phyloP scores from a whole-genome alignment of 1,284 basidiomycete species.

The Cutaneotrichosporon curvatum region DNA sequence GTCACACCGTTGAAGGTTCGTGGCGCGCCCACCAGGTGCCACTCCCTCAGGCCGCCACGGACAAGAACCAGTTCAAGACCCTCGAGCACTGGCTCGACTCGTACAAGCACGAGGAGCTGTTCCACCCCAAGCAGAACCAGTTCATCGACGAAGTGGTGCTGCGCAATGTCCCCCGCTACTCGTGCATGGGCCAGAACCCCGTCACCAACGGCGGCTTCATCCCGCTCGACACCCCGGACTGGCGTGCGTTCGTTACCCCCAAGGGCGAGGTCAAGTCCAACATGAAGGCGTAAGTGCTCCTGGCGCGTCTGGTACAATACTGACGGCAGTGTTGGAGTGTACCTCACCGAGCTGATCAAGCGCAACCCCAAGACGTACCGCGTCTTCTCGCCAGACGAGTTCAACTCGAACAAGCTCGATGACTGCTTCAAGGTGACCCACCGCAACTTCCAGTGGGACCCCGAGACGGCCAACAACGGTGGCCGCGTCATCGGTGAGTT shows the following conservation, averaged over 20 bases:
- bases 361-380: slow-evolving; percentile 67
- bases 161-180: slow-evolving; percentile 38
- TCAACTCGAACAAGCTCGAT: slow-evolving; percentile 83
- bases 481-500: slow-evolving; percentile 53
- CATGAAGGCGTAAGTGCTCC: slow-evolving; percentile 57
- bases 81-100: slow-evolving; percentile 65
- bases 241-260: slow-evolving; percentile 54
- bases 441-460: slow-evolving; percentile 18
- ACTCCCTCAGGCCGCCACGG: slow-evolving; percentile 61
- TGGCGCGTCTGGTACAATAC: not conserved
- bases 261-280: slow-evolving; percentile 59
- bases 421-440: slow-evolving; percentile 63
- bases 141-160: slow-evolving; percentile 34
- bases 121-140: slow-evolving; percentile 48
- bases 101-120: slow-evolving; percentile 60
- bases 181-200: slow-evolving; percentile 39
- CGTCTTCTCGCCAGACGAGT: slow-evolving; percentile 79
- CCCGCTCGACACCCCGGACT: slow-evolving; percentile 60
- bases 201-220: slow-evolving; percentile 59
- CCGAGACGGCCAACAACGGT: slow-evolving; percentile 14
- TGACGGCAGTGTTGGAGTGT: slow-evolving; percentile 6
- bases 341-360: slow-evolving; percentile 50
- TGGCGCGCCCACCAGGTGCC: slow-evolving; percentile 57
- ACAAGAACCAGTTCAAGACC: slow-evolving; percentile 56
- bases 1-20: slow-evolving; percentile 67